phyloP scores from a whole-genome alignment of 2,329 filamentous ascomycete species.

The Colletotrichum truncatum region DNA sequence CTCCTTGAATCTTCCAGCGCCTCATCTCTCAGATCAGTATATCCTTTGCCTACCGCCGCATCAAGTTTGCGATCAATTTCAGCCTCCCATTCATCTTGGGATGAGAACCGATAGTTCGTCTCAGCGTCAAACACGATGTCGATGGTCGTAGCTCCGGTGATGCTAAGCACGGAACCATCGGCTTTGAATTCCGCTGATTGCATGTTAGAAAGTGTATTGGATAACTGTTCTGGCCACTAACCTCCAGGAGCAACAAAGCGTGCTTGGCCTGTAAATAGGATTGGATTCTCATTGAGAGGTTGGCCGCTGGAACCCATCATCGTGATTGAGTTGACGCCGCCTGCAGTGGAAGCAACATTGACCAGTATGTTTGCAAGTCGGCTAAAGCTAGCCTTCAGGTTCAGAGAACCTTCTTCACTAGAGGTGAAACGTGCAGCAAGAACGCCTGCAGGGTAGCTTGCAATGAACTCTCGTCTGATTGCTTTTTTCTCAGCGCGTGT shows the following conservation, averaged over 20 bases:
- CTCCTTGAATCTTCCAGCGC: slow-evolving; percentile 33
- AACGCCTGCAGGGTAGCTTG: slow-evolving; percentile 50
- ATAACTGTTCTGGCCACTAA: not conserved
- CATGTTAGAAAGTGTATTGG: not conserved
- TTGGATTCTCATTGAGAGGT: slow-evolving; percentile 27
- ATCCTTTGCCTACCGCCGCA: slow-evolving; percentile 32
- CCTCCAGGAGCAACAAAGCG: slow-evolving; percentile 33
- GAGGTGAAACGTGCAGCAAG: slow-evolving; percentile 42
- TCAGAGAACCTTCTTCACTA: slow-evolving; percentile 30
- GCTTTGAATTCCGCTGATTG: not conserved
- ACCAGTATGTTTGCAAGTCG: slow-evolving; percentile 28
- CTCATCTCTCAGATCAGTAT: slow-evolving; percentile 29
- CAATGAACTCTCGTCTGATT: slow-evolving; percentile 50
- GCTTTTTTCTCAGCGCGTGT: no score
- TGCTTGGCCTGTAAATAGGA: slow-evolving; percentile 33
- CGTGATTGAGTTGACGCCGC: slow-evolving; percentile 36
- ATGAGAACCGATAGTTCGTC: slow-evolving; percentile 36
- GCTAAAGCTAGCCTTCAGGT: slow-evolving; percentile 35
- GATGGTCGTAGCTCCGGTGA: slow-evolving; percentile 34
- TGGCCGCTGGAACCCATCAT: slow-evolving; percentile 35
- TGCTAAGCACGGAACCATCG: slow-evolving; percentile 11
- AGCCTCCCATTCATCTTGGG: slow-evolving; percentile 32
- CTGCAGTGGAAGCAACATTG: slow-evolving; percentile 17
- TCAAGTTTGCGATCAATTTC: slow-evolving; percentile 37
- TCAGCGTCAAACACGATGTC: slow-evolving; percentile 39